Conservation (phyloP, 2,329 filamentous ascomycete species). For the Beauveria australis region DNA sequence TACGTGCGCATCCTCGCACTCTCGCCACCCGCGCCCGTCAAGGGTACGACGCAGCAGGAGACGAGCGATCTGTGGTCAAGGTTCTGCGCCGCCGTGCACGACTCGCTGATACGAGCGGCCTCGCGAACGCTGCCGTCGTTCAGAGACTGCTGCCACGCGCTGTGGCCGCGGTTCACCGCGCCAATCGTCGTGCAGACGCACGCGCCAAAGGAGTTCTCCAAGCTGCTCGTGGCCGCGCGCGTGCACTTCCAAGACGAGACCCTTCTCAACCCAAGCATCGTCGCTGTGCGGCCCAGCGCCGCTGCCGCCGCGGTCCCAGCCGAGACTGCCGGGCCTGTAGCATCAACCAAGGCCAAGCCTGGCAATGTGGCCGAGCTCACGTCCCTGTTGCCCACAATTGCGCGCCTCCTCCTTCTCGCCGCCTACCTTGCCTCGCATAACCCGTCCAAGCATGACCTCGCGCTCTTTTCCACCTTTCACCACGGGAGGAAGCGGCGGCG, state of each 20-base stretch:
- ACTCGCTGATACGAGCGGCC: slow-evolving; percentile 73
- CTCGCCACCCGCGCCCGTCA: slow-evolving; percentile 33
- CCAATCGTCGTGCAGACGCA: slow-evolving; percentile 70
- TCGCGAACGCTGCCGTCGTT: slow-evolving; percentile 72
- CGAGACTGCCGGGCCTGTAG: neutral
- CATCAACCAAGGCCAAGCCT: slow-evolving; percentile 9
- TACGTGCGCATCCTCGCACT: slow-evolving; percentile 68
- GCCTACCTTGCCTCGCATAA: slow-evolving; percentile 80
- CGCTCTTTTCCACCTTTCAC: slow-evolving; percentile 67
- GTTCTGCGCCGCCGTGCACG: slow-evolving; percentile 79
- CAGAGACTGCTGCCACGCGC: slow-evolving; percentile 55
- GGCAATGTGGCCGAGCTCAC: slow-evolving; percentile 37
- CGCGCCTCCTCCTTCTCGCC: slow-evolving; percentile 65
- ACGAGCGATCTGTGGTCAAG: slow-evolving; percentile 67
- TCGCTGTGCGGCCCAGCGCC: slow-evolving; percentile 24
- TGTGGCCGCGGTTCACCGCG: slow-evolving; percentile 80
- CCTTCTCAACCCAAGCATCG: slow-evolving; percentile 58
- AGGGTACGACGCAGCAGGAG: slow-evolving; percentile 43
- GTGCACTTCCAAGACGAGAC: slow-evolving; percentile 64
- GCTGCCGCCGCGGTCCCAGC: neutral
- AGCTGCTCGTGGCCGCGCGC: slow-evolving; percentile 65
- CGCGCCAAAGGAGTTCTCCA: slow-evolving; percentile 72
- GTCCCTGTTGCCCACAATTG: slow-evolving; percentile 58
- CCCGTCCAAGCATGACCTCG: slow-evolving; percentile 60
- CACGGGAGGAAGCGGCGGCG: slow-evolving; percentile 42